Percentiles rank a stretch among this genome's conserved stretches.
phyloP scores from a whole-genome alignment of 2,329 filamentous ascomycete genomes.

The Arthroderma sp. region DNA sequence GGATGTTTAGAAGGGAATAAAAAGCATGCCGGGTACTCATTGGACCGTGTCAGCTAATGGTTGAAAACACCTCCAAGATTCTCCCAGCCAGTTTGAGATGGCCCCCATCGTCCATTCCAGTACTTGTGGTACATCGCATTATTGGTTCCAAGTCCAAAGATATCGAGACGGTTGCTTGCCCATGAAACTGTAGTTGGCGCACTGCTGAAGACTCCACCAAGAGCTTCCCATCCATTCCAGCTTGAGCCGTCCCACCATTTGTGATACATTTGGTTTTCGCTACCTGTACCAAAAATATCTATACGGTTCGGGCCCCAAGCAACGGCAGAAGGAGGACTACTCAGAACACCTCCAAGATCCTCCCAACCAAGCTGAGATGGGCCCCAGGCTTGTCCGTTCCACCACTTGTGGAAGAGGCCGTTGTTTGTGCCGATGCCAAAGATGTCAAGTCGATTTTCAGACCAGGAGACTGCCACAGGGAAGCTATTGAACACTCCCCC shows the following conservation, averaged over 20 bases:
- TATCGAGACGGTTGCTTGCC: slow-evolving; percentile 15
- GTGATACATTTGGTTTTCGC: slow-evolving; percentile 15
- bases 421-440: slow-evolving; percentile 13
- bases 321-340: slow-evolving; percentile 15
- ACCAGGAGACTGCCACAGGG: slow-evolving; percentile 12
- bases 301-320: slow-evolving; percentile 15
- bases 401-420: slow-evolving; percentile 13
- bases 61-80: slow-evolving; percentile 12
- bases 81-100: slow-evolving; percentile 10
- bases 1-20: not conserved
- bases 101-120: slow-evolving; percentile 12
- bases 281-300: slow-evolving; percentile 18
- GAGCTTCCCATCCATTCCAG: slow-evolving; percentile 11
- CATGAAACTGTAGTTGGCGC: slow-evolving; percentile 15
- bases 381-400: slow-evolving; percentile 12
- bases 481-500: slow-evolving; percentile 12
- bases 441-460: slow-evolving; percentile 12
- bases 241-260: slow-evolving; percentile 12
- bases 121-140: slow-evolving; percentile 12
- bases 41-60: not conserved
- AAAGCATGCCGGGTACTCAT: not conserved
- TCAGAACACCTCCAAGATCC: slow-evolving; percentile 16
- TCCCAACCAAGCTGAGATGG: slow-evolving; percentile 14
- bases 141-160: slow-evolving; percentile 17
- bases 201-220: slow-evolving; percentile 16